A percentile compares a stretch with the other conserved stretches of the same genome.
These are phyloP conservation scores for Echinosophora koreensis DNA, from an alignment of 306 rosid species.

Conservation along the genomic window DNA sequence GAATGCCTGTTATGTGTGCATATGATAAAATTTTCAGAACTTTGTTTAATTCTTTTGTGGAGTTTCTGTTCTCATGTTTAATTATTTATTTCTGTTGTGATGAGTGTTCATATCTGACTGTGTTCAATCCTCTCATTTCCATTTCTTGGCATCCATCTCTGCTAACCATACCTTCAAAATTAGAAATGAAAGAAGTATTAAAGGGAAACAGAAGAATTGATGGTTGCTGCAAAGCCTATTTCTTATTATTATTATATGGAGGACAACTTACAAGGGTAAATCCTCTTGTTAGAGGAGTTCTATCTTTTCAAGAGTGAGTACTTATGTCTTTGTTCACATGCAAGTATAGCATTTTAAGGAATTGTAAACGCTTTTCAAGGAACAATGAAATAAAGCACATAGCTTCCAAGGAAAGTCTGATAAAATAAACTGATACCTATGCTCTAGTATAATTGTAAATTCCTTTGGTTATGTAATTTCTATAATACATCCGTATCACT, in stretches of 20 bases:
- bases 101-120: too few species aligned
- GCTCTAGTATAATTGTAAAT: neutral
- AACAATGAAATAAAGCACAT: neutral
- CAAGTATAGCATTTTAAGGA: neutral
- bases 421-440: neutral
- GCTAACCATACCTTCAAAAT: too few species aligned
- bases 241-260: neutral
- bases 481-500: neutral
- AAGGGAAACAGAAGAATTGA: neutral
- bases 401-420: neutral
- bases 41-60: too few species aligned
- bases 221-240: neutral
- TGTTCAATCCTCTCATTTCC: too few species aligned
- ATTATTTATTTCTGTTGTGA: too few species aligned
- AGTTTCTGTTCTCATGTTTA: too few species aligned
- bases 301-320: neutral
- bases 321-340: neutral
- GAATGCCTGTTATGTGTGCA: too few species aligned
- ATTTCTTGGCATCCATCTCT: too few species aligned
- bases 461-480: slow-evolving; percentile 12
- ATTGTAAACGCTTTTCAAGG: neutral
- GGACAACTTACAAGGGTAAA: neutral
- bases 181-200: too few species aligned
- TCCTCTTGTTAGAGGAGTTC: neutral
- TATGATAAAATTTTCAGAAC: too few species aligned